phyloP scores from a whole-genome alignment of 2,329 filamentous ascomycete genomes.

The Fusarium brevicatenulatum region DNA sequence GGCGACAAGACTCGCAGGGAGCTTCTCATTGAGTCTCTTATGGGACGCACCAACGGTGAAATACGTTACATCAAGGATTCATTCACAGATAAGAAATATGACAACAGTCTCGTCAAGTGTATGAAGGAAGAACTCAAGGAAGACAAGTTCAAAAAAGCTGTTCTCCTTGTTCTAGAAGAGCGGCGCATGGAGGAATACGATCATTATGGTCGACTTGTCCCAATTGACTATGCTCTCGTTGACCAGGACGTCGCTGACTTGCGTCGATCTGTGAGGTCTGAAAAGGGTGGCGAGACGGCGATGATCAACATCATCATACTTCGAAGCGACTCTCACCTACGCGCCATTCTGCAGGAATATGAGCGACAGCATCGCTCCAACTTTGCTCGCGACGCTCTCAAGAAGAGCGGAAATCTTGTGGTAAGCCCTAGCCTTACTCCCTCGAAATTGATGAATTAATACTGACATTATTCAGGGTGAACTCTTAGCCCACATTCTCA shows the following conservation, averaged over 20 bases:
- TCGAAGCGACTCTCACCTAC: slow-evolving; percentile 82
- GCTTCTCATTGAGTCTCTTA: slow-evolving; percentile 90
- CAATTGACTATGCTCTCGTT: slow-evolving; percentile 68
- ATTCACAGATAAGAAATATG: slow-evolving; percentile 93
- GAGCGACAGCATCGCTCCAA: slow-evolving; percentile 78
- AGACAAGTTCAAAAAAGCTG: slow-evolving; percentile 93
- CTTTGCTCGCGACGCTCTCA: slow-evolving; percentile 87
- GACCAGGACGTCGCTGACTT: slow-evolving; percentile 79
- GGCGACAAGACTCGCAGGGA: slow-evolving; percentile 85
- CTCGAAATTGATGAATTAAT: not conserved
- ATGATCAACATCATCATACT: slow-evolving; percentile 88
- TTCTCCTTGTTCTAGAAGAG: slow-evolving; percentile 85
- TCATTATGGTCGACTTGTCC: slow-evolving; percentile 66
- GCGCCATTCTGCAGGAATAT: slow-evolving; percentile 82
- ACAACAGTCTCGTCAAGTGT: slow-evolving; percentile 80
- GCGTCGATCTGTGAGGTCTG: slow-evolving; percentile 72
- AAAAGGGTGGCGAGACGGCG: slow-evolving; percentile 84
- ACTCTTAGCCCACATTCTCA: slow-evolving; percentile 92
- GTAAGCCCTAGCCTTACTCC: slow-evolving; percentile 65
- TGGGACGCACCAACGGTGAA: slow-evolving; percentile 90
- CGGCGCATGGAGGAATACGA: slow-evolving; percentile 84
- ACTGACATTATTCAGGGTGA: slow-evolving; percentile 75
- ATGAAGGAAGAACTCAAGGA: slow-evolving; percentile 94
- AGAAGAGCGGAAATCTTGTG: slow-evolving; percentile 90
- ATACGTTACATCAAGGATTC: slow-evolving; percentile 85